Evolutionary conservation across 1,284 basidiomycete species (phyloP).

Genomic region (Hemileia vastatrix): DNA sequence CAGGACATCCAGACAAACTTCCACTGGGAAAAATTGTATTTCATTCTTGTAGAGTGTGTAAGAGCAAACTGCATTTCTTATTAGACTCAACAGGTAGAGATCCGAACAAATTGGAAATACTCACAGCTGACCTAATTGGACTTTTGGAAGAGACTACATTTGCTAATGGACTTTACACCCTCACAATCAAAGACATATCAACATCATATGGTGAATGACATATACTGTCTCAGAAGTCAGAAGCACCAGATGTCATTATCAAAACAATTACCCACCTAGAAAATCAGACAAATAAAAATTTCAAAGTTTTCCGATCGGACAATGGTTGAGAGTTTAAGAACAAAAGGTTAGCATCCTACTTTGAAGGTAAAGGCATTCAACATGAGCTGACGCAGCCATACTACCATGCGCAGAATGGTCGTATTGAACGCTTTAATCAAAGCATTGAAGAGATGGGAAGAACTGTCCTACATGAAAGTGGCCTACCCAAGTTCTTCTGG

Average conservation of each 20-base stretch:
- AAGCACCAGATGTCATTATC: too few relatives aligned
- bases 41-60: too few relatives aligned
- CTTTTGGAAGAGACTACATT: background rate
- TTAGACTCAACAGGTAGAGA: too few relatives aligned
- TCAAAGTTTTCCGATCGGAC: background rate
- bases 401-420: constrained; percentile 5
- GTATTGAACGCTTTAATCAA: background rate
- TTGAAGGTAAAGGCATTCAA: background rate
- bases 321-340: background rate
- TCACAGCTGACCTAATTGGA: background rate
- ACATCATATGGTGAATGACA: too few relatives aligned
- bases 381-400: background rate
- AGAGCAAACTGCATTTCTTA: too few relatives aligned
- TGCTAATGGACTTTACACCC: background rate
- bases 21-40: too few relatives aligned
- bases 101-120: too few relatives aligned
- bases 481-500: background rate
- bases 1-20: too few relatives aligned
- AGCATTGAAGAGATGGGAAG: background rate
- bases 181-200: background rate
- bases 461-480: background rate
- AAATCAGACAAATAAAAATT: too few relatives aligned
- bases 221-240: too few relatives aligned
- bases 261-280: too few relatives aligned
- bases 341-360: background rate